A percentile compares a stretch with the other conserved stretches of the same genome.
phyloP scores from a whole-genome alignment of 192 early-diverging fungal genomes.

The Radiomyces spectabilis region DNA sequence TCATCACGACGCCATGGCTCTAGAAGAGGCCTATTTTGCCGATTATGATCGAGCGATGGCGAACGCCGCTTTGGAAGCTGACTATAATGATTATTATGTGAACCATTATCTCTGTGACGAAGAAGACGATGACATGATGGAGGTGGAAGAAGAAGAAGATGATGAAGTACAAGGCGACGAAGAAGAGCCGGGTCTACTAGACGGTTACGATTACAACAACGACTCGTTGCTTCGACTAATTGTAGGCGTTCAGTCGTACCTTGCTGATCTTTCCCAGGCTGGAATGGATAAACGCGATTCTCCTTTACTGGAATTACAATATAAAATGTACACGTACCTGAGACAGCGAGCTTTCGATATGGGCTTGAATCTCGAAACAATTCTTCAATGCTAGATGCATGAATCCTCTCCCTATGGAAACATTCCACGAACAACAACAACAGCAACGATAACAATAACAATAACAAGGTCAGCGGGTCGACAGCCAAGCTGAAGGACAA shows the following conservation, averaged over 20 bases:
- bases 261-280: constrained; percentile 11
- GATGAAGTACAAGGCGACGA: neutral
- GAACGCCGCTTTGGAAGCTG: constrained; percentile 1
- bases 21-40: neutral
- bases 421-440: no score
- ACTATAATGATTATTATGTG: neutral
- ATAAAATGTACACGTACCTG: constrained; percentile 32
- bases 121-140: neutral
- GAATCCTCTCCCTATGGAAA: no score
- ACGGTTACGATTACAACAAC: constrained; percentile 1
- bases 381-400: neutral
- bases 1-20: constrained; percentile 1
- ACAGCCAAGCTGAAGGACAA: no score
- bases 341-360: constrained; percentile 26
- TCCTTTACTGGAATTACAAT: constrained; percentile 24
- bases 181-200: neutral
- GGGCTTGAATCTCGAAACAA: neutral
- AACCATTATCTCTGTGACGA: neutral
- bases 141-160: neutral
- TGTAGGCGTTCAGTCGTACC: constrained; percentile 27
- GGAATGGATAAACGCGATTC: constrained; percentile 8
- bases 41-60: neutral
- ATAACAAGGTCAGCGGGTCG: no score
- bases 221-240: constrained; percentile 22
- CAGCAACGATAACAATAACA: no score